Evolutionary conservation across 2,329 filamentous ascomycete species (phyloP).

Genomic region (Trichoderma oligosporum): DNA sequence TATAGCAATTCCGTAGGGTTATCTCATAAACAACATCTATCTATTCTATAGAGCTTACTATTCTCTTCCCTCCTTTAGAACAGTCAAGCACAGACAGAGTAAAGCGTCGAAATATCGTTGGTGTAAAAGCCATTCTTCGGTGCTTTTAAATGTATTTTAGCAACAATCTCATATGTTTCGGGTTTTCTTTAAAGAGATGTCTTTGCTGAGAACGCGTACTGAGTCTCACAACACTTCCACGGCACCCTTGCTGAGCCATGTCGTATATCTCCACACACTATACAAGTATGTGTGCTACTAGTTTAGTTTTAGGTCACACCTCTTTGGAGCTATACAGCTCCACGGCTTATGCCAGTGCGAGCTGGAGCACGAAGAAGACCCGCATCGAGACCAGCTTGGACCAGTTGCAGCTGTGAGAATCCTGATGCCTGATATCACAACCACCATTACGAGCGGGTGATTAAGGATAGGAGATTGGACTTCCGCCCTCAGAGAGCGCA

Average conservation of each 20-base stretch:
- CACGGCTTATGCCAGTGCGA: constrained; percentile 12
- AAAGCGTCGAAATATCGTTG: no score
- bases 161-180: not conserved
- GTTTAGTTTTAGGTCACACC: constrained; percentile 5
- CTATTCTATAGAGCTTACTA: no score
- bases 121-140: no score
- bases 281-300: no score
- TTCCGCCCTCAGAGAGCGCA: not conserved
- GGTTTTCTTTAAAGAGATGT: not conserved
- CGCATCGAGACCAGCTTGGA: not conserved
- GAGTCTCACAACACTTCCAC: not conserved
- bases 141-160: no score
- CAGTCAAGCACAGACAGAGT: no score
- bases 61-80: no score
- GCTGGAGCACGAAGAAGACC: not conserved
- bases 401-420: constrained; percentile 17
- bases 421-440: constrained; percentile 11
- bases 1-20: no score
- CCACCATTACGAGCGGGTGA: not conserved
- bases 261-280: constrained; percentile 10
- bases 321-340: not conserved
- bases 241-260: not conserved
- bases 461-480: not conserved
- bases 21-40: no score
- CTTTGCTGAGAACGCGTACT: not conserved